Conservation (phyloP, 106 monocot genomes). For the Platanthera zijinensis region DNA sequence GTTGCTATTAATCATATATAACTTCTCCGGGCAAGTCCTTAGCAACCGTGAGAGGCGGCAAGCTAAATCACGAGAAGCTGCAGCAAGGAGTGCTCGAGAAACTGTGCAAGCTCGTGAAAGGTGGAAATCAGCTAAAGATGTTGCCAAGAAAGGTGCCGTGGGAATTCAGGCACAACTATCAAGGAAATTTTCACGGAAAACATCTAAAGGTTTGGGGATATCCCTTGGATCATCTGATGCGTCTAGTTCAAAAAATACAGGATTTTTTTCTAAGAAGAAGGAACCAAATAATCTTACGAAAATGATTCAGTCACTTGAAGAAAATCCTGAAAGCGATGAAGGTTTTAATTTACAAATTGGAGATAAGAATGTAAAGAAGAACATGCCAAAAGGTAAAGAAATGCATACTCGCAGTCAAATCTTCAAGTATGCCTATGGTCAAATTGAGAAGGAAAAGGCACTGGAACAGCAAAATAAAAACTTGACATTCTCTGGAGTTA, state of each 20-base stretch:
- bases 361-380: slow-evolving; percentile 56
- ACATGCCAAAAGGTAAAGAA: slow-evolving; percentile 53
- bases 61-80: slow-evolving; percentile 90
- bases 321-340: slow-evolving; percentile 46
- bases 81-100: slow-evolving; percentile 75
- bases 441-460: slow-evolving; percentile 90
- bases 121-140: slow-evolving; percentile 77
- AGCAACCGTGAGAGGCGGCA: slow-evolving; percentile 61
- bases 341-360: slow-evolving; percentile 66
- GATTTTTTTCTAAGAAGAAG: slow-evolving; percentile 22
- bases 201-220: slow-evolving; percentile 15
- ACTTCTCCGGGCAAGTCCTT: slow-evolving; percentile 74
- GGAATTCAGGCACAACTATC: slow-evolving; percentile 53
- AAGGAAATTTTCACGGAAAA: slow-evolving; percentile 69
- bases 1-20: slow-evolving; percentile 77
- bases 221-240: slow-evolving; percentile 5
- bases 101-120: slow-evolving; percentile 78
- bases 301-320: slow-evolving; percentile 52
- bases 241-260: slow-evolving; percentile 2
- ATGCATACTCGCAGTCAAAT: slow-evolving; percentile 80
- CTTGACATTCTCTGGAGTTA: slow-evolving; percentile 72
- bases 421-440: slow-evolving; percentile 93
- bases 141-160: slow-evolving; percentile 67
- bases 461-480: slow-evolving; percentile 62
- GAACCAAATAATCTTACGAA: slow-evolving; percentile 45